Conservation (phyloP, 2,329 filamentous ascomycete species). For the Fusarium coffeatum region DNA sequence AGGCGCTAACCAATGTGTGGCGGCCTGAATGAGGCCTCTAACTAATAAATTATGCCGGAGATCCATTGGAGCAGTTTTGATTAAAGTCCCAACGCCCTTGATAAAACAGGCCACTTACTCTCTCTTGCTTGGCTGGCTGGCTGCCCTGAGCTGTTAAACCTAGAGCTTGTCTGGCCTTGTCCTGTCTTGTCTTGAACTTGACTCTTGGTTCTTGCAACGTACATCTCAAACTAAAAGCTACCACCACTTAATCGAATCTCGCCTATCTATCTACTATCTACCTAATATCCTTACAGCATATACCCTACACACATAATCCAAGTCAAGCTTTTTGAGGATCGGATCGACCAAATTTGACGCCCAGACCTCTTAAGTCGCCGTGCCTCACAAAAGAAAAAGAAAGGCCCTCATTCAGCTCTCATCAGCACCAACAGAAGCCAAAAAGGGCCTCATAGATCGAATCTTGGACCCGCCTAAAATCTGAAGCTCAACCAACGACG, state of each 20-base stretch:
- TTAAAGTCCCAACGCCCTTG: conserved; percentile 27
- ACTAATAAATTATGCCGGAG: not conserved
- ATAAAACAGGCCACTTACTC: conserved; percentile 20
- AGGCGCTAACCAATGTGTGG: conserved; percentile 45
- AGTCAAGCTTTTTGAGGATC: conserved; percentile 7
- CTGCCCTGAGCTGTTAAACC: not conserved
- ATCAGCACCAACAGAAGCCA: not conserved
- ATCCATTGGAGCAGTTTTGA: conserved; percentile 6
- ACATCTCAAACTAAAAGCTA: not conserved
- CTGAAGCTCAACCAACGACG: conserved; percentile 40
- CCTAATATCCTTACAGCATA: not conserved
- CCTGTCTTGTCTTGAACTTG: not conserved
- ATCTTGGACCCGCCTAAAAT: conserved; percentile 40
- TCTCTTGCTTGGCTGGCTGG: not conserved
- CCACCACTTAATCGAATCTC: conserved; percentile 2
- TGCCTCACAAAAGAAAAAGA: not conserved
- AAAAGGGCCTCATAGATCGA: conserved; percentile 38
- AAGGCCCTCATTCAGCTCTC: conserved; percentile 7
- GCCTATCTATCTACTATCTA: not conserved
- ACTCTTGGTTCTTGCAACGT: conserved; percentile 12
- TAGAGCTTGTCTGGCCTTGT: conserved; percentile 19
- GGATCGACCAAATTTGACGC: conserved; percentile 8
- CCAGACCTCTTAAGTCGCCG: conserved; percentile 4
- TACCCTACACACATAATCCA: conserved; percentile 3
- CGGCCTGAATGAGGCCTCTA: conserved; percentile 42